A percentile compares a stretch with the other conserved stretches of the same genome.
Conservation (phyloP, 2,329 filamentous ascomycete species). For the Malbranchea cinnamomea region DNA sequence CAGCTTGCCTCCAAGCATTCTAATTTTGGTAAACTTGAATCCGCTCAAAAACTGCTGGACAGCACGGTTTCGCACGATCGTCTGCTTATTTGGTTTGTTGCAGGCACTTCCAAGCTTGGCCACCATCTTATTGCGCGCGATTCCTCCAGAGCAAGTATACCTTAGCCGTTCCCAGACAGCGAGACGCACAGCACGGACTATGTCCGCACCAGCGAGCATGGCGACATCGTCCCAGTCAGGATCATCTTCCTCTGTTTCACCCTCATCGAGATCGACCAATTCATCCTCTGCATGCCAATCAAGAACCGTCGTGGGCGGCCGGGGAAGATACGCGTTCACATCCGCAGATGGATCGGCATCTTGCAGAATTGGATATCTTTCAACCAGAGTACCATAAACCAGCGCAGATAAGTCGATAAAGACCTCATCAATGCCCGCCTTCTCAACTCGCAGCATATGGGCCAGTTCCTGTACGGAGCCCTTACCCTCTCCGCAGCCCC, state of each 20-base stretch:
- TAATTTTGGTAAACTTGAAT: conserved; percentile 90
- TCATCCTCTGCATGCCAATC: conserved; percentile 68
- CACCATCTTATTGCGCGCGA: conserved; percentile 86
- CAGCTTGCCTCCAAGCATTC: conserved; percentile 87
- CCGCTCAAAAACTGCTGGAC: conserved; percentile 61
- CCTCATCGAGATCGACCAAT: conserved; percentile 61
- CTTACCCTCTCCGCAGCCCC: conserved; percentile 7
- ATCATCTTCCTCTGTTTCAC: conserved; percentile 59
- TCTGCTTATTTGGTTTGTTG: conserved; percentile 90
- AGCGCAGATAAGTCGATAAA: conserved; percentile 85
- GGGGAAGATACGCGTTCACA: conserved; percentile 51
- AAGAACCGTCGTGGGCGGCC: conserved; percentile 56
- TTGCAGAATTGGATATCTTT: conserved; percentile 59
- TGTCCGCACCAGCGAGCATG: conserved; percentile 75
- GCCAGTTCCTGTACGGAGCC: conserved; percentile 7
- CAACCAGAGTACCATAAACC: conserved; percentile 58
- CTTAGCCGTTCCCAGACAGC: conserved; percentile 54
- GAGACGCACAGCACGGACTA: conserved; percentile 60
- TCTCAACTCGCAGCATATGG: conserved; percentile 53
- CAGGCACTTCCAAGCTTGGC: conserved; percentile 83
- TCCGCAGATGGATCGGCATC: conserved; percentile 36
- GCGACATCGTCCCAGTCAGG: conserved; percentile 95
- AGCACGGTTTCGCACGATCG: conserved; percentile 78
- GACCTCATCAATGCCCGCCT: conserved; percentile 89
- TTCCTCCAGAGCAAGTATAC: conserved; percentile 84